Conservation (phyloP, 257 asterid species). For the Nyctanthes arbortristis region DNA sequence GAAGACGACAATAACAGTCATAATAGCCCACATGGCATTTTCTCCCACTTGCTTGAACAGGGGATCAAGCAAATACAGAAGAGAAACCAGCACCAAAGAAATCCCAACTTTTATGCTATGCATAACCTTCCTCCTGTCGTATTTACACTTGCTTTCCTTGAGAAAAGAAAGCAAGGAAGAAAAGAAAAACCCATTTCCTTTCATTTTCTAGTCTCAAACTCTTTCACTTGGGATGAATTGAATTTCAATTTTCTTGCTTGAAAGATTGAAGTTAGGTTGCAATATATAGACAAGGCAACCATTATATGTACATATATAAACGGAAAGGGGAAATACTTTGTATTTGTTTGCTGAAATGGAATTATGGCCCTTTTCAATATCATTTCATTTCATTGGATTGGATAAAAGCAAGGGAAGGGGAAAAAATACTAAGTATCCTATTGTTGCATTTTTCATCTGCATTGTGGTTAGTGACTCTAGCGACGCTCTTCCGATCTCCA, state of each 20-base stretch:
- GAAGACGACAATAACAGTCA: conserved; percentile 89
- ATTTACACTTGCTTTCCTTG: conserved; percentile 29
- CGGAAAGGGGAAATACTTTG: neutral
- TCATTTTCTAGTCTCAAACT: conserved; percentile 1
- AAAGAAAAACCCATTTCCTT: neutral
- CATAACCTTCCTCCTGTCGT: conserved; percentile 33
- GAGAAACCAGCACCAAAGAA: conserved; percentile 77
- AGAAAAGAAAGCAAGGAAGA: conserved; percentile 13
- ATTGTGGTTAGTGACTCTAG: conserved; percentile 26
- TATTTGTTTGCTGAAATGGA: conserved; percentile 9
- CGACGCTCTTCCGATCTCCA: conserved; percentile 37
- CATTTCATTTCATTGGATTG: conserved; percentile 28
- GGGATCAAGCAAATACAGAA: conserved; percentile 59
- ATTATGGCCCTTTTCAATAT: neutral
- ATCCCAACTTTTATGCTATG: conserved; percentile 75
- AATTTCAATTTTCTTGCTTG: neutral
- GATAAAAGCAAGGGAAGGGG: conserved; percentile 23
- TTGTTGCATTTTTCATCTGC: neutral
- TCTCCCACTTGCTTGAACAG: conserved; percentile 68
- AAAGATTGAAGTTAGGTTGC: neutral
- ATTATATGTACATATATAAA: too few relatives aligned
- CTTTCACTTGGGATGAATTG: conserved; percentile 4
- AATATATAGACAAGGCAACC: neutral
- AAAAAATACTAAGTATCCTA: neutral
- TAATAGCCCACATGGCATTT: conserved; percentile 96